Percentiles rank a stretch among this genome's conserved stretches.
Conservation (phyloP, 345 rosid species). For the Stellera chamaejasme region DNA sequence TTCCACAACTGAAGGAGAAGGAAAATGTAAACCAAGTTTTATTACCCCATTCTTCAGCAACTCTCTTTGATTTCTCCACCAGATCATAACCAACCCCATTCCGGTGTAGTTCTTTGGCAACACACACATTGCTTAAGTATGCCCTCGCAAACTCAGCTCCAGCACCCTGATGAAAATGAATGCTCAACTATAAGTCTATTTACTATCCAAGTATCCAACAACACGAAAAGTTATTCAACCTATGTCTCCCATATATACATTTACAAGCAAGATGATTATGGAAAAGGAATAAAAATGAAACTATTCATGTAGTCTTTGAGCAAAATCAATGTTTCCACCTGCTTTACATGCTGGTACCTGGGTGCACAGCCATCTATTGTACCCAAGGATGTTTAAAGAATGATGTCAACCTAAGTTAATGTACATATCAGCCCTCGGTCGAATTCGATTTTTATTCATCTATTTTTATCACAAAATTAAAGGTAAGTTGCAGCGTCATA, state of each 20-base stretch:
- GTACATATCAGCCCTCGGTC: too few species aligned
- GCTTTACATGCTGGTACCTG: too few species aligned
- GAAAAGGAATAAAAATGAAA: background rate
- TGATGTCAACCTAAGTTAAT: too few species aligned
- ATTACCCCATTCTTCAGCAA: constrained; percentile 82
- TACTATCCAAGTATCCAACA: background rate
- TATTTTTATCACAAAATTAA: too few species aligned
- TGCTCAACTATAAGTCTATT: background rate
- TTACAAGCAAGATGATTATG: too few species aligned
- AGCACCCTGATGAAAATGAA: constrained; percentile 33
- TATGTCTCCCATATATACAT: background rate
- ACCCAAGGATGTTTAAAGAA: too few species aligned
- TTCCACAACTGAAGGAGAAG: background rate
- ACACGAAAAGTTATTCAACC: background rate
- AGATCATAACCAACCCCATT: constrained; percentile 64
- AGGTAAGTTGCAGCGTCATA: too few species aligned
- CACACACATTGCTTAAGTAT: constrained; percentile 82
- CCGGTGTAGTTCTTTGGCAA: constrained; percentile 75
- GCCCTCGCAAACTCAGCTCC: constrained; percentile 71
- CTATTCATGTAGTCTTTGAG: too few species aligned
- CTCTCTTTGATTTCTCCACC: constrained; percentile 44
- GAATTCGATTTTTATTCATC: too few species aligned
- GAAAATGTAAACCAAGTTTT: constrained; percentile 4
- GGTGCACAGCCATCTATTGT: too few species aligned
- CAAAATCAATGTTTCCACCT: too few species aligned